Percentiles rank a stretch among this genome's conserved stretches.
These are phyloP conservation scores for Rhizomucor pusillus DNA, from an alignment of 371 early-diverging fungal genomes.

Conservation along the genomic window DNA sequence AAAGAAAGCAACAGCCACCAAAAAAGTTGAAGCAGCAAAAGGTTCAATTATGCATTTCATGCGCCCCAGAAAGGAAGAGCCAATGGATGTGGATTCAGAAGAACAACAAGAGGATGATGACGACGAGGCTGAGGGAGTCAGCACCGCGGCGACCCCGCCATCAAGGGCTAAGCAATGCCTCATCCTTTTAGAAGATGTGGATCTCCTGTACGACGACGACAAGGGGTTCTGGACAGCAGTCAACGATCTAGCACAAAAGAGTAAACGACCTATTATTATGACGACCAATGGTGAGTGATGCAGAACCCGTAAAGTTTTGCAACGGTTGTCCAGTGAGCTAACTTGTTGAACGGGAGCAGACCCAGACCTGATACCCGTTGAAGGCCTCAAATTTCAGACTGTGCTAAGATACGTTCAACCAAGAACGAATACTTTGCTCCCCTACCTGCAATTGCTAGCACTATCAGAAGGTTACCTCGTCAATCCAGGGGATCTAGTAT, in stretches of 20 bases:
- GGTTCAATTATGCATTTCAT: slow-evolving; percentile 1
- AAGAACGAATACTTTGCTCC: slow-evolving; percentile 14
- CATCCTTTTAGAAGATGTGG: slow-evolving; percentile 81
- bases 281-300: slow-evolving; percentile 68
- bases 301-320: background rate
- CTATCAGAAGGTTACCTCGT: slow-evolving; percentile 35
- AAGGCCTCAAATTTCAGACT: slow-evolving; percentile 19
- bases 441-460: slow-evolving; percentile 40
- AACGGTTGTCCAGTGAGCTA: background rate
- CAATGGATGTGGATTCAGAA: background rate
- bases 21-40: slow-evolving; percentile 6
- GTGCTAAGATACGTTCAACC: slow-evolving; percentile 19
- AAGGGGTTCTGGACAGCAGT: slow-evolving; percentile 79
- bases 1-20: slow-evolving; percentile 2
- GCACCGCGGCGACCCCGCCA: background rate
- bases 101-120: background rate
- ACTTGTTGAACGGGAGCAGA: slow-evolving; percentile 12
- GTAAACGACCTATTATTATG: slow-evolving; percentile 79
- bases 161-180: slow-evolving; percentile 48
- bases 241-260: slow-evolving; percentile 63
- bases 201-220: slow-evolving; percentile 81
- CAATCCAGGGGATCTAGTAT: slow-evolving; percentile 24
- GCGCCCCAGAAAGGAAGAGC: background rate
- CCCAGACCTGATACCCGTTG: slow-evolving; percentile 23
- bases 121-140: background rate